phyloP scores from a whole-genome alignment of 306 rosid species.

The Citrullus mucosospermus region DNA sequence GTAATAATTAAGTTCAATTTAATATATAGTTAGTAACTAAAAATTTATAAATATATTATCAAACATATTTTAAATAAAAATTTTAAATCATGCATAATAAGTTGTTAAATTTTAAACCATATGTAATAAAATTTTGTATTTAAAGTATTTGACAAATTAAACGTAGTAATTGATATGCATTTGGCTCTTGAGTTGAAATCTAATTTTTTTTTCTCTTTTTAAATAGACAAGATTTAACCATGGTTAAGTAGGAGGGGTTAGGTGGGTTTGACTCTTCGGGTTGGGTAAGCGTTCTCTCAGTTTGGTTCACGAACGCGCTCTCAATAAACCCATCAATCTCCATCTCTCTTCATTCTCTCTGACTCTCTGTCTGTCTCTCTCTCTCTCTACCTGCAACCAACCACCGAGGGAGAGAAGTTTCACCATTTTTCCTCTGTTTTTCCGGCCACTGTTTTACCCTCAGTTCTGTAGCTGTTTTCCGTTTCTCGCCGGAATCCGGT shows the following conservation, averaged over 20 bases:
- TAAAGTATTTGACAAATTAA: no score
- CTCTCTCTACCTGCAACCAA: slow-evolving; percentile 21
- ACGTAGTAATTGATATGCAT: no score
- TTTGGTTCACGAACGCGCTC: slow-evolving; percentile 17
- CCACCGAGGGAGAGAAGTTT: slow-evolving; percentile 13
- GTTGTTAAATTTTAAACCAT: no score
- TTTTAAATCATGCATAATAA: no score
- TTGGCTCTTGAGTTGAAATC: no score
- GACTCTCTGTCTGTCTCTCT: background rate
- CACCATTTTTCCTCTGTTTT: background rate
- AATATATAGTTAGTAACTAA: no score
- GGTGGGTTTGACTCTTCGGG: slow-evolving; percentile 26
- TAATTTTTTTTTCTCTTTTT: no score
- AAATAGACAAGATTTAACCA: background rate
- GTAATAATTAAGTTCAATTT: no score
- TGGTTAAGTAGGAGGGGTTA: slow-evolving; percentile 9
- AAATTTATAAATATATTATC: no score
- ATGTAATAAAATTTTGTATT: no score
- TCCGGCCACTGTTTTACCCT: background rate
- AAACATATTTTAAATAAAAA: no score
- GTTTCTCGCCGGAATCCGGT: slow-evolving; percentile 16
- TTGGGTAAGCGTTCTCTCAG: slow-evolving; percentile 19
- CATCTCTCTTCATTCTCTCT: background rate
- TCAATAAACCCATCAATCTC: slow-evolving; percentile 11
- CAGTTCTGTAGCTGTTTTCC: background rate